These are phyloP conservation scores for Erythrophleum ivorense DNA, from an alignment of 331 rosid genomes.

Conservation along the genomic window DNA sequence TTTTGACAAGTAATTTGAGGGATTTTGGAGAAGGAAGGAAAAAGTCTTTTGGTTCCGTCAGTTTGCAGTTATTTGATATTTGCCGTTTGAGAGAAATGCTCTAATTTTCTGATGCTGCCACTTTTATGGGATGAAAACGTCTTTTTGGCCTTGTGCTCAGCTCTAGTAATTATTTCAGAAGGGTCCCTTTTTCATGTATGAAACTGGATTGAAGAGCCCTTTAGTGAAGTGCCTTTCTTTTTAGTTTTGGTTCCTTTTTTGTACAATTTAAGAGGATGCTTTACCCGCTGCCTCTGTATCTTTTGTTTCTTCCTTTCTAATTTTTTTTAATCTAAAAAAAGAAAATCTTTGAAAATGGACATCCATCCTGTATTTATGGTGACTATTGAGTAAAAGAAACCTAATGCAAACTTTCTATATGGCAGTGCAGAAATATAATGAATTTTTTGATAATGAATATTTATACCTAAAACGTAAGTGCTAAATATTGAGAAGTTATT, in stretches of 20 bases:
- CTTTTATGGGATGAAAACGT: neutral
- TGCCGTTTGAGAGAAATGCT: neutral
- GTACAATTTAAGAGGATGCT: neutral
- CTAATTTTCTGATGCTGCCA: neutral
- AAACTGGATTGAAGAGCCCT: neutral
- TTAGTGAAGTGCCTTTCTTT: neutral
- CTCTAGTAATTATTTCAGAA: neutral
- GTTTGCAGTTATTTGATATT: neutral
- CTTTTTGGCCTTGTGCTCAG: neutral
- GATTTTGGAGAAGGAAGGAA: neutral
- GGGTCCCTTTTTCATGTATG: neutral
- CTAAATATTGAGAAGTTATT: neutral
- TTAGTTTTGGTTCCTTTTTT: neutral
- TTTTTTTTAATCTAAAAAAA: neutral
- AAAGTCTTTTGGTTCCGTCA: neutral
- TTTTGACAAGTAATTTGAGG: neutral
- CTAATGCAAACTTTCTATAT: neutral
- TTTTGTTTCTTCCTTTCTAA: neutral
- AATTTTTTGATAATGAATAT: neutral
- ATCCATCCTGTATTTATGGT: neutral
- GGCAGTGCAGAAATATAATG: neutral
- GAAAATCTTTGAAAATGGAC: neutral
- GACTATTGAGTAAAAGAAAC: constrained; percentile 1
- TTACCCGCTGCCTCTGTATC: neutral
- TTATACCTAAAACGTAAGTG: neutral